These are phyloP conservation scores for Gypsophila paniculata DNA, from an alignment of 179 eudicot genomes.

Conservation along the genomic window DNA sequence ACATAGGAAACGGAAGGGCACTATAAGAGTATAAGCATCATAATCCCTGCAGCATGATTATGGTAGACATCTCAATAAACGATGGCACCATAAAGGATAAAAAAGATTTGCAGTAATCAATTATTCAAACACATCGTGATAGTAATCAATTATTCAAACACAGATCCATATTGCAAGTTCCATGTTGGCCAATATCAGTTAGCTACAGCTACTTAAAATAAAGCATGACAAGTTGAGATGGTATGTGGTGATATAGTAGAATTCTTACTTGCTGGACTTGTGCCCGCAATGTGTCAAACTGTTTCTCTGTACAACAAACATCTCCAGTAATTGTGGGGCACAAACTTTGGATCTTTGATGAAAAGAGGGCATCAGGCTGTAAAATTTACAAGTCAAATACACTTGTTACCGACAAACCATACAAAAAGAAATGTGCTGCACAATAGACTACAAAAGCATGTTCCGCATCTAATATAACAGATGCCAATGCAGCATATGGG, in stretches of 20 bases:
- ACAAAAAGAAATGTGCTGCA: neutral
- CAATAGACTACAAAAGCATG: neutral
- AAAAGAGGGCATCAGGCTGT: constrained; percentile 81
- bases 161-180: neutral
- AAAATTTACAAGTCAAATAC: constrained; percentile 20
- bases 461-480: too few relatives aligned
- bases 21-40: neutral
- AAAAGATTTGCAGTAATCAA: too few relatives aligned
- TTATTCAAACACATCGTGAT: neutral
- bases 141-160: neutral
- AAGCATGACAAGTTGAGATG: constrained; percentile 1
- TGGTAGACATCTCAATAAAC: neutral
- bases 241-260: constrained; percentile 3
- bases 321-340: constrained; percentile 93
- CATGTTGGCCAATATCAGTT: too few relatives aligned
- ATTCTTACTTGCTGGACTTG: constrained; percentile 93
- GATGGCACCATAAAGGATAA: neutral
- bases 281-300: constrained; percentile 73
- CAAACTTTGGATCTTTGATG: constrained; percentile 91
- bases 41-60: constrained; percentile 4
- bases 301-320: constrained; percentile 87
- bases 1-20: neutral
- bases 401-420: neutral
- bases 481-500: neutral
- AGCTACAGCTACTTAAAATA: too few relatives aligned